These are phyloP conservation scores for Trichophyton simii DNA, from an alignment of 2,329 filamentous ascomycete genomes.

Conservation along the genomic window DNA sequence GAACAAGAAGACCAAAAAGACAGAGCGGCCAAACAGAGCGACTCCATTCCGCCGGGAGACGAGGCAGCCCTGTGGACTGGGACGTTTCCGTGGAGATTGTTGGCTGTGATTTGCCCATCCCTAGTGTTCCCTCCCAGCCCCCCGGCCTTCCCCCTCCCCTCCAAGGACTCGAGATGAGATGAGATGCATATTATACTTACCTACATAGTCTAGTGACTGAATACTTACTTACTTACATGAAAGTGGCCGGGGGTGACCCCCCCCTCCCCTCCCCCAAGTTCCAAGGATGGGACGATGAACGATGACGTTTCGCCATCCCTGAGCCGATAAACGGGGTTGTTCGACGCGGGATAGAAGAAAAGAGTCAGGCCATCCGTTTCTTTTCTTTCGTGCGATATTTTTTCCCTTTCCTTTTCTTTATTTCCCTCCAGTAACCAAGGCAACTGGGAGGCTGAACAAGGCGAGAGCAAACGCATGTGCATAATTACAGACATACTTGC, in stretches of 20 bases:
- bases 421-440: no score
- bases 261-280: not conserved
- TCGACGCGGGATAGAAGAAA: not conserved
- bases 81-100: not conserved
- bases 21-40: not conserved
- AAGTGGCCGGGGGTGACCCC: not conserved
- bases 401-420: no score
- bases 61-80: not conserved
- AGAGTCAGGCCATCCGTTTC: not conserved
- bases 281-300: not conserved
- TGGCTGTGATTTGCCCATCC: not conserved
- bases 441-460: no score
- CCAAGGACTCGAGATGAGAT: not conserved
- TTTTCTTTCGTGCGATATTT: not conserved
- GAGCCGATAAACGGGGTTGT: not conserved
- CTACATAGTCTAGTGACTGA: not conserved
- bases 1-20: not conserved
- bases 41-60: not conserved
- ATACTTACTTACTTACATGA: not conserved
- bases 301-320: constrained; percentile 3
- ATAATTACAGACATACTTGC: no score
- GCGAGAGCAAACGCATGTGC: no score
- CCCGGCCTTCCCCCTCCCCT: not conserved
- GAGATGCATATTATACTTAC: not conserved
- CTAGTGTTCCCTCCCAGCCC: no score